Evolutionary conservation across 2,329 filamentous ascomycete species (phyloP), one percentile per base, ranked within the genome.

Genomic region (Dactylellina leptospora): DNA sequence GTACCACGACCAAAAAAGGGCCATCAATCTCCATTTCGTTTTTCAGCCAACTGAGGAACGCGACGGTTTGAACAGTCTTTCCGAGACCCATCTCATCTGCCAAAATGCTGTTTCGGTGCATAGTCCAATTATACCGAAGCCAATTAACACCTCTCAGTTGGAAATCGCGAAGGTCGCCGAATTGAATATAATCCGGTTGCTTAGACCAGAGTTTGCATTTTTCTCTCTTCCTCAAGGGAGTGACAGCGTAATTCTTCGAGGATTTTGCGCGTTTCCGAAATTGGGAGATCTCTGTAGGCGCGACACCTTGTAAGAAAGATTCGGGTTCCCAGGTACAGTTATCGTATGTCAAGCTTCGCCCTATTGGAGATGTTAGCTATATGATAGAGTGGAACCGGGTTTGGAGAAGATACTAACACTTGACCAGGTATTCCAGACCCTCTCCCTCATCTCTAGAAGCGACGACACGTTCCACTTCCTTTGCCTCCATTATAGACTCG

Each of bases 21-120:
- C 95, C 95, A 80, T 97, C 91, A 79, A 99, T 95, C 53, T 85
- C 85, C 75, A 93, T 88, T 68, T 92, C 88, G 80, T 97, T 93
- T 60, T 92, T 90, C 71, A 99, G 85, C 75, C 95, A 99, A 79
- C 93, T 97, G 80, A 99, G 89, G 79, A 97, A 97, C 0, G 93
- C 88, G 25, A 99, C 93, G 0, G 93, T 97, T 81, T 99, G 95
- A 0, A 99, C 95, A 0, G 95, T 99, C 82, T 99, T 99, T 25
- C 95, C 95, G 11, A 99, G 85, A 77, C 95, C 95, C 95, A 99
- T 99, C 81, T 99, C 95, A 79, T 99, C 95, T 51, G 95, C 95
- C 58, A 99, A 85, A 76, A 99, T 97, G 78, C 97, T 95, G 77
- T 97, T 99, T 80, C 95, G 95, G 61, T 88, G 88, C 77, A 90